Percentiles rank a stretch among this genome's conserved stretches.
phyloP scores from a whole-genome alignment of 2,329 filamentous ascomycete species.

The Fusarium verticillioides region DNA sequence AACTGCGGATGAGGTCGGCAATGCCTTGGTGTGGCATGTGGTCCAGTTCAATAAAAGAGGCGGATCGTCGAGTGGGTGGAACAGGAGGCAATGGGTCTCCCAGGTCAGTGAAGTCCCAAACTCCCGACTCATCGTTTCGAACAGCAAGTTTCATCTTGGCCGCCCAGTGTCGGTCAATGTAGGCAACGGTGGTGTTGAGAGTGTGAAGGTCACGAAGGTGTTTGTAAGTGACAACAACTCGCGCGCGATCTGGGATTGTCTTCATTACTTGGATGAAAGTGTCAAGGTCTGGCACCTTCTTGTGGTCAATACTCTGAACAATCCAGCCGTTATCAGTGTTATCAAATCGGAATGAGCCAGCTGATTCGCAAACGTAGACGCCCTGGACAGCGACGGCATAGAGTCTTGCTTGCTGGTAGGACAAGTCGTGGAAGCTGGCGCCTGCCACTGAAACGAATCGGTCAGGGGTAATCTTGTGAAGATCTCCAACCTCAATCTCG shows the following conservation, averaged over 20 bases:
- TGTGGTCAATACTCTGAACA: conserved; percentile 90
- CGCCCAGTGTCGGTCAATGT: conserved; percentile 95
- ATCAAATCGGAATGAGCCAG: conserved; percentile 94
- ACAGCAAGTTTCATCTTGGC: conserved; percentile 93
- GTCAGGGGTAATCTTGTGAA: conserved; percentile 95
- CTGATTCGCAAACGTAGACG: conserved; percentile 94
- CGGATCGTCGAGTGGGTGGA: conserved; percentile 77
- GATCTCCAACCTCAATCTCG: conserved; percentile 84
- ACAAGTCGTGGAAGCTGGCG: conserved; percentile 93
- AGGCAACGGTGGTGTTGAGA: conserved; percentile 89
- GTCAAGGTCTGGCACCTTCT: conserved; percentile 86
- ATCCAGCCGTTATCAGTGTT: conserved; percentile 93
- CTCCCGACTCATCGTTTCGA: conserved; percentile 86
- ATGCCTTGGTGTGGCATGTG: conserved; percentile 89
- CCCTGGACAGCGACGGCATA: conserved; percentile 94
- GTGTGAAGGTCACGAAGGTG: conserved; percentile 96
- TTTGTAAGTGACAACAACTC: conserved; percentile 95
- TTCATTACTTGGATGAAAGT: conserved; percentile 93
- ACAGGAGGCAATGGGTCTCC: conserved; percentile 82
- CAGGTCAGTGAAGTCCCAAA: conserved; percentile 95
- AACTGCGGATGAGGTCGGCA: conserved; percentile 93
- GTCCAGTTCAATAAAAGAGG: conserved; percentile 91
- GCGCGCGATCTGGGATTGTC: conserved; percentile 80
- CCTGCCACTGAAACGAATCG: conserved; percentile 95
- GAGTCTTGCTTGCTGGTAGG: conserved; percentile 96